These are phyloP conservation scores for Aspergillus neoniger DNA, from an alignment of 2,329 filamentous ascomycete genomes.

Conservation along the genomic window DNA sequence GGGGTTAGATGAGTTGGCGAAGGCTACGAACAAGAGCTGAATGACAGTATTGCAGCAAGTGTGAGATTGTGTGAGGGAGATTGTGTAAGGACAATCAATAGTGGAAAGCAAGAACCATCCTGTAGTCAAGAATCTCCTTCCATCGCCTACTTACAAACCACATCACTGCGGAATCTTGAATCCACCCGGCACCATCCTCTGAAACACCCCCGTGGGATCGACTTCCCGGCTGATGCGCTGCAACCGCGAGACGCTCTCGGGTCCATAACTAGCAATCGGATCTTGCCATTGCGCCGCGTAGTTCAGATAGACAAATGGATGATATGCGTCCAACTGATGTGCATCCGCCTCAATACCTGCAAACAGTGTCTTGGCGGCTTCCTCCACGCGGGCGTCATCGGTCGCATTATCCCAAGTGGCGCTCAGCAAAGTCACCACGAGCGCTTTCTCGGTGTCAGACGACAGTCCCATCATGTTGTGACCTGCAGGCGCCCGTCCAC, in stretches of 20 bases:
- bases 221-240: slow-evolving; percentile 38
- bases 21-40: too few species aligned
- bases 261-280: slow-evolving; percentile 46
- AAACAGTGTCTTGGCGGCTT: slow-evolving; percentile 26
- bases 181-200: slow-evolving; percentile 43
- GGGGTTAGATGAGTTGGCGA: too few species aligned
- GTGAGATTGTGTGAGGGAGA: too few species aligned
- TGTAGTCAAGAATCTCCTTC: too few species aligned
- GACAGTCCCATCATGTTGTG: slow-evolving; percentile 13
- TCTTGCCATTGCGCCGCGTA: slow-evolving; percentile 50
- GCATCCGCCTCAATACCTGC: slow-evolving; percentile 8
- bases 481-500: slow-evolving; percentile 22
- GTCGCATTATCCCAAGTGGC: slow-evolving; percentile 34
- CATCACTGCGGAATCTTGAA: slow-evolving; percentile 37
- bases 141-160: too few species aligned
- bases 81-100: too few species aligned
- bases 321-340: slow-evolving; percentile 26
- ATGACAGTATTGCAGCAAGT: too few species aligned
- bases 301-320: slow-evolving; percentile 47
- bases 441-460: background rate
- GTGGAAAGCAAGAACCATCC: too few species aligned
- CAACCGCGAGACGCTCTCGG: slow-evolving; percentile 34
- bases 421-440: slow-evolving; percentile 30
- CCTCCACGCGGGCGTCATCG: slow-evolving; percentile 35
- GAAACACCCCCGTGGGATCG: slow-evolving; percentile 45